These are phyloP conservation scores for Penicillium sp. DNA, from an alignment of 2,329 filamentous ascomycete genomes.

Conservation along the genomic window DNA sequence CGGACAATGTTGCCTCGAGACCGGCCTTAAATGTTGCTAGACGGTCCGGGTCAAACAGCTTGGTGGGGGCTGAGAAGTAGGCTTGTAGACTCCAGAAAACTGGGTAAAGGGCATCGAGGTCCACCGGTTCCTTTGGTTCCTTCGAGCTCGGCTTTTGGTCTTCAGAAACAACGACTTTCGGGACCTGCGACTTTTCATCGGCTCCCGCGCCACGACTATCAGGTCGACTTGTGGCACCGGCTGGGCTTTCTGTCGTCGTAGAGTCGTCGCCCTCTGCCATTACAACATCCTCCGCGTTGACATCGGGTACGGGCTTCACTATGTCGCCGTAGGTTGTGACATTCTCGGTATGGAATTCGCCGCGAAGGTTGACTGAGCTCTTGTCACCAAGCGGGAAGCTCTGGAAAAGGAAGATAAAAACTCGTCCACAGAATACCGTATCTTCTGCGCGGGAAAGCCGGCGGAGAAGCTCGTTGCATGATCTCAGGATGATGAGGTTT, in stretches of 20 bases:
- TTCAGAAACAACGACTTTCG: conserved; percentile 26
- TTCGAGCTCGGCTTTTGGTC: conserved; percentile 19
- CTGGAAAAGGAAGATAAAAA: conserved; percentile 98
- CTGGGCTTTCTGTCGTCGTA: conserved; percentile 29
- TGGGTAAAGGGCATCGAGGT: conserved; percentile 73
- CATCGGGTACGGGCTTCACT: conserved; percentile 31
- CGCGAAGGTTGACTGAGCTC: conserved; percentile 92
- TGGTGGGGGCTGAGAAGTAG: conserved; percentile 83
- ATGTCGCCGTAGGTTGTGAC: conserved; percentile 73
- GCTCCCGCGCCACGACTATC: conserved; percentile 13
- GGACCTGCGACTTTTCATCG: conserved; percentile 16
- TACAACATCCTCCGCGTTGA: conserved; percentile 65
- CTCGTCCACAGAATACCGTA: conserved; percentile 91
- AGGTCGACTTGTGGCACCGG: conserved; percentile 22
- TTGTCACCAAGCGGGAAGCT: conserved; percentile 95
- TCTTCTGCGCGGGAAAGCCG: conserved; percentile 93
- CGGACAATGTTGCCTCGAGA: conserved; percentile 59
- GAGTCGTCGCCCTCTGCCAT: conserved; percentile 38
- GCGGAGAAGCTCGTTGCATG: conserved; percentile 91
- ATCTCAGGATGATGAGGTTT: conserved; percentile 80
- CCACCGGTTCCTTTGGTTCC: conserved; percentile 48
- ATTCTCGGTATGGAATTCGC: conserved; percentile 95
- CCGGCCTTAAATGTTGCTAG: conserved; percentile 62
- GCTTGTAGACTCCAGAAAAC: conserved; percentile 92
- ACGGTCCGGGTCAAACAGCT: conserved; percentile 65